phyloP scores from a whole-genome alignment of 371 early-diverging fungal species.

The Saksenaea oblongispora region DNA sequence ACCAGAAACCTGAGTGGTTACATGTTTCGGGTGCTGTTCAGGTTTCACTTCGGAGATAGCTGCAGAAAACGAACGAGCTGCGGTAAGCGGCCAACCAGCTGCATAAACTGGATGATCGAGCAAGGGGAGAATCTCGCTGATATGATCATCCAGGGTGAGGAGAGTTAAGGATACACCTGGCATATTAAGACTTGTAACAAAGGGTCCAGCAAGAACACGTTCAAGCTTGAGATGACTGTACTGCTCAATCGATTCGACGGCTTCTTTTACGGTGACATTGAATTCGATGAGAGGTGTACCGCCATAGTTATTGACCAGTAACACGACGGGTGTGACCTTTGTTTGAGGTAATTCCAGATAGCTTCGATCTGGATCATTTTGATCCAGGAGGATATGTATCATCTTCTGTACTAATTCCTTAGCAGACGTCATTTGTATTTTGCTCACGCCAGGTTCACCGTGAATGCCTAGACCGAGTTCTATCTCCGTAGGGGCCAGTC shows the following conservation, averaged over 20 bases:
- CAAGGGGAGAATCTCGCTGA: slow-evolving; percentile 29
- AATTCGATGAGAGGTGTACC: slow-evolving; percentile 72
- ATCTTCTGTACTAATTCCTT: slow-evolving; percentile 52
- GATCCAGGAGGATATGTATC: slow-evolving; percentile 56
- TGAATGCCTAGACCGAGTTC: slow-evolving; percentile 81
- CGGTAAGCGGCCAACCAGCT: slow-evolving; percentile 56
- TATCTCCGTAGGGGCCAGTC: slow-evolving; percentile 48
- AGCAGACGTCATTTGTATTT: slow-evolving; percentile 47
- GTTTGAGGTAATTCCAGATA: slow-evolving; percentile 27
- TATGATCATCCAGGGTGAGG: slow-evolving; percentile 38
- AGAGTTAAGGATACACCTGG: slow-evolving; percentile 71
- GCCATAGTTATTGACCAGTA: slow-evolving; percentile 83
- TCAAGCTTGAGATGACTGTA: slow-evolving; percentile 39
- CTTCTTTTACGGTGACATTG: slow-evolving; percentile 67
- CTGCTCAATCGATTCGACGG: slow-evolving; percentile 37
- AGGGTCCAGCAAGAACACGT: slow-evolving; percentile 65
- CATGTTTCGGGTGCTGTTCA: not conserved
- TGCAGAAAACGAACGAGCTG: slow-evolving; percentile 8
- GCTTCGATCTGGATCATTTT: slow-evolving; percentile 48
- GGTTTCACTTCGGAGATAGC: not conserved
- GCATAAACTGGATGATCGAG: slow-evolving; percentile 53
- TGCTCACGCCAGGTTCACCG: slow-evolving; percentile 74
- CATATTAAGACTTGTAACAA: slow-evolving; percentile 81
- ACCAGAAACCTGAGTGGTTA: not conserved
- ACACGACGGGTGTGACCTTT: slow-evolving; percentile 37